Percentiles rank a stretch among this genome's conserved stretches.
phyloP scores from a whole-genome alignment of 257 asterid species.

The Solanum ossicruentum region DNA sequence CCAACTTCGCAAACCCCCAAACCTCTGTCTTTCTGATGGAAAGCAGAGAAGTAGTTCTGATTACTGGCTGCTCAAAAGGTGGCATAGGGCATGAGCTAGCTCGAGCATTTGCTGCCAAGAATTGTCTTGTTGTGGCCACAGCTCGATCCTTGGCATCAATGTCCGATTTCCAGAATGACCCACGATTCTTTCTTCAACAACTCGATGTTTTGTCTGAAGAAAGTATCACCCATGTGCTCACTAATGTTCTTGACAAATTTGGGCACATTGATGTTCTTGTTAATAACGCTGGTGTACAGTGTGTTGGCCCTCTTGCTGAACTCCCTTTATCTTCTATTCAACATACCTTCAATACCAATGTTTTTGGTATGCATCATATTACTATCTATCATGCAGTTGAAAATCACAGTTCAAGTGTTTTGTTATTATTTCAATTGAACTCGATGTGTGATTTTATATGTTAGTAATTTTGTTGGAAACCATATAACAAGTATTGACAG shows the following conservation, averaged over 20 bases:
- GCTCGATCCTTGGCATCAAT: conserved; percentile 64
- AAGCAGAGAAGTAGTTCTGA: conserved; percentile 41
- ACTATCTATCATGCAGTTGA: neutral
- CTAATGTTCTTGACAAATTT: conserved; percentile 43
- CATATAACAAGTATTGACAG: neutral
- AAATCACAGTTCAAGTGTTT: neutral
- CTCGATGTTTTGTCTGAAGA: conserved; percentile 68
- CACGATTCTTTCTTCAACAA: conserved; percentile 58
- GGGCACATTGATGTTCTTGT: conserved; percentile 81
- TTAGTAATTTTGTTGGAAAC: neutral
- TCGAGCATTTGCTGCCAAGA: conserved; percentile 55
- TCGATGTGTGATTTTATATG: neutral
- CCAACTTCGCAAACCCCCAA: neutral
- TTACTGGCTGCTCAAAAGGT: conserved; percentile 79
- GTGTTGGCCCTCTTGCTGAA: conserved; percentile 88
- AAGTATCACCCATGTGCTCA: conserved; percentile 47
- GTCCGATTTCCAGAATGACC: conserved; percentile 45
- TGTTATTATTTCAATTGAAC: neutral
- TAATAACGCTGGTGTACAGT: conserved; percentile 84
- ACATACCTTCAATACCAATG: conserved; percentile 70
- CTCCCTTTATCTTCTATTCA: conserved; percentile 55
- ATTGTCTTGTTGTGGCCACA: conserved; percentile 81
- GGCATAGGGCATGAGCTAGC: conserved; percentile 95
- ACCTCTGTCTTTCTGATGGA: neutral
- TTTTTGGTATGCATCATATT: conserved; percentile 38